Evolutionary conservation across 2,329 filamentous ascomycete species (phyloP).

Genomic region (Microthyrium microscopicum): DNA sequence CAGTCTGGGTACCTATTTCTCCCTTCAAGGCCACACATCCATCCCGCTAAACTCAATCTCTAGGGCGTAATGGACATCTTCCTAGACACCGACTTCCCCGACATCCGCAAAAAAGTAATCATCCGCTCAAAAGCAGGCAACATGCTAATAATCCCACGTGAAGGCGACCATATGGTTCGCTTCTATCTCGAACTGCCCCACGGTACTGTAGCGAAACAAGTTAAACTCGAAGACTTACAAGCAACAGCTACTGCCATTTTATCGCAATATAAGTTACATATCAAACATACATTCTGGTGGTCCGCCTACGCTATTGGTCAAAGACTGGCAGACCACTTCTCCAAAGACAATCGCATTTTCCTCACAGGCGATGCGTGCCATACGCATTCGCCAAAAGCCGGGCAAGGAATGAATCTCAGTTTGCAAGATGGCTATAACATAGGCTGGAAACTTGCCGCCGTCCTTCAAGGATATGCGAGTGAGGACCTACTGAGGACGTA

Average conservation of each 20-base stretch:
- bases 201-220: constrained; percentile 31
- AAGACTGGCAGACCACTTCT: constrained; percentile 42
- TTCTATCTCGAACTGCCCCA: constrained; percentile 52
- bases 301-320: constrained; percentile 49
- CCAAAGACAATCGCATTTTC: constrained; percentile 43
- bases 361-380: constrained; percentile 53
- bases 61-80: constrained; percentile 27
- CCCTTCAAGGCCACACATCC: no score
- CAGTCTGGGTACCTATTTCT: no score
- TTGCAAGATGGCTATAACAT: constrained; percentile 51
- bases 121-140: constrained; percentile 41
- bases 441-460: constrained; percentile 38
- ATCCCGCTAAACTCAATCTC: no score
- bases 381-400: constrained; percentile 44
- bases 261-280: constrained; percentile 47
- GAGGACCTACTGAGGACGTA: constrained; percentile 34
- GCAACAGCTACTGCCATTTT: constrained; percentile 47
- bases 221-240: constrained; percentile 48
- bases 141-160: constrained; percentile 48
- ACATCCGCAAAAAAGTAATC: constrained; percentile 41
- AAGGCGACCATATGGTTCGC: constrained; percentile 45
- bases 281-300: constrained; percentile 51
- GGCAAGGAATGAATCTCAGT: constrained; percentile 56
- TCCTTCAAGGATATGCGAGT: constrained; percentile 26
- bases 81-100: constrained; percentile 41